phyloP scores from a whole-genome alignment of 192 early-diverging fungal species.

The Linnemannia hyalina region DNA sequence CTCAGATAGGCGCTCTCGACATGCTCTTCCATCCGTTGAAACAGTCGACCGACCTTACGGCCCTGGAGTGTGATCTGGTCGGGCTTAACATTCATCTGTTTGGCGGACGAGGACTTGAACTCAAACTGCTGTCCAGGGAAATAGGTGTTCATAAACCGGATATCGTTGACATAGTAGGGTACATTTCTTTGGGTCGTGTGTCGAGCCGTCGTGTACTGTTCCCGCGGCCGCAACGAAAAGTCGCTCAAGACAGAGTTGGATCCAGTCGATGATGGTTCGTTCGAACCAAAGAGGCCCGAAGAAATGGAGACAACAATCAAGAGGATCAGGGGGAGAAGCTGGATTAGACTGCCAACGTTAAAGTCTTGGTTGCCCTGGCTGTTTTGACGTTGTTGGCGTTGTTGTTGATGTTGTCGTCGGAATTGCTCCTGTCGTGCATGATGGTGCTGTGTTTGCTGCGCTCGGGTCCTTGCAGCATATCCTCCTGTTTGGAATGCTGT shows the following conservation, averaged over 20 bases:
- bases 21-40: slow-evolving; percentile 56
- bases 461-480: slow-evolving; percentile 63
- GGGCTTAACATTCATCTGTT: slow-evolving; percentile 27
- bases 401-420: slow-evolving; percentile 57
- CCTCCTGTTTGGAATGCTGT: slow-evolving; percentile 67
- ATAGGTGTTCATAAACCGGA: slow-evolving; percentile 41
- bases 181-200: slow-evolving; percentile 73
- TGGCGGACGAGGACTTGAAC: slow-evolving; percentile 21
- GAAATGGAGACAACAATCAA: slow-evolving; percentile 82
- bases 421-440: slow-evolving; percentile 46
- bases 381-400: slow-evolving; percentile 52
- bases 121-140: slow-evolving; percentile 61
- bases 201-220: slow-evolving; percentile 64
- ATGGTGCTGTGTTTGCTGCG: slow-evolving; percentile 48
- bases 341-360: slow-evolving; percentile 67
- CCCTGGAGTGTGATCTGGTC: slow-evolving; percentile 36
- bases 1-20: slow-evolving; percentile 80
- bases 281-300: slow-evolving; percentile 69
- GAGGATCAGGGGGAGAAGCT: slow-evolving; percentile 83
- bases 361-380: slow-evolving; percentile 16
- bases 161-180: slow-evolving; percentile 84
- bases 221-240: slow-evolving; percentile 74
- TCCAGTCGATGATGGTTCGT: slow-evolving; percentile 11
- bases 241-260: slow-evolving; percentile 59
- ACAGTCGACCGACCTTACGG: slow-evolving; percentile 30